Percentiles rank a stretch among this genome's conserved stretches.
Conservation (phyloP, 768 basidiomycete genomes). For the Nevesoporus exiguus region DNA sequence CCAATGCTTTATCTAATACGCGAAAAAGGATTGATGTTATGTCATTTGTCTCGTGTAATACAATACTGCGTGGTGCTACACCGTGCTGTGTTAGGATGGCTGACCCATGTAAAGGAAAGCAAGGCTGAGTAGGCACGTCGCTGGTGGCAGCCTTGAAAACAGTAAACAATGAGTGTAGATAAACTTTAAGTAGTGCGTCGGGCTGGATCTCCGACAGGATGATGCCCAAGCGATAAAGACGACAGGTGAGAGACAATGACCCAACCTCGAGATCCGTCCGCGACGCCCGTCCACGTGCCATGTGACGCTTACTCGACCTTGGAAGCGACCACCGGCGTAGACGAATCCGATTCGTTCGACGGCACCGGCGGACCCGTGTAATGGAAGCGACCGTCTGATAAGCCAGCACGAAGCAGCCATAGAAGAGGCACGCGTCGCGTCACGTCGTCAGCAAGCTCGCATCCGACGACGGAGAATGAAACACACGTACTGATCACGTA, state of each 20-base stretch:
- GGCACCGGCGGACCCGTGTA: slow-evolving; percentile 44
- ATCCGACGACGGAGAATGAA: background rate
- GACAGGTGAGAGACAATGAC: too few relatives aligned
- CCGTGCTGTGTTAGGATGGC: background rate
- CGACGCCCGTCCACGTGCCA: background rate
- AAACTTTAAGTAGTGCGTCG: too few relatives aligned
- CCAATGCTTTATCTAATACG: slow-evolving; percentile 12
- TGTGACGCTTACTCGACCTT: slow-evolving; percentile 8
- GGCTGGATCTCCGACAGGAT: too few relatives aligned
- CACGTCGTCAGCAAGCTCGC: background rate
- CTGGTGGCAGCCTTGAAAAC: too few relatives aligned
- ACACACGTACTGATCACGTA: slow-evolving; percentile 50
- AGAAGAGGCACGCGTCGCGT: too few relatives aligned
- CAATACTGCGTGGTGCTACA: background rate
- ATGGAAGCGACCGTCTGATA: slow-evolving; percentile 40
- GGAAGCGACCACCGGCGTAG: background rate
- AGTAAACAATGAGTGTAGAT: too few relatives aligned
- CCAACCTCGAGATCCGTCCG: too few relatives aligned
- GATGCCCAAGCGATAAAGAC: too few relatives aligned
- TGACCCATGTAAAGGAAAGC: too few relatives aligned
- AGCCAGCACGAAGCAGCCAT: background rate
- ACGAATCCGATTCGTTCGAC: slow-evolving; percentile 5
- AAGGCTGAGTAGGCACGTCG: too few relatives aligned
- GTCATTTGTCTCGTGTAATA: background rate
- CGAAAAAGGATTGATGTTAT: background rate